Conservation (phyloP, 2,329 filamentous ascomycete species). For the Penicillium sclerotiorum region DNA sequence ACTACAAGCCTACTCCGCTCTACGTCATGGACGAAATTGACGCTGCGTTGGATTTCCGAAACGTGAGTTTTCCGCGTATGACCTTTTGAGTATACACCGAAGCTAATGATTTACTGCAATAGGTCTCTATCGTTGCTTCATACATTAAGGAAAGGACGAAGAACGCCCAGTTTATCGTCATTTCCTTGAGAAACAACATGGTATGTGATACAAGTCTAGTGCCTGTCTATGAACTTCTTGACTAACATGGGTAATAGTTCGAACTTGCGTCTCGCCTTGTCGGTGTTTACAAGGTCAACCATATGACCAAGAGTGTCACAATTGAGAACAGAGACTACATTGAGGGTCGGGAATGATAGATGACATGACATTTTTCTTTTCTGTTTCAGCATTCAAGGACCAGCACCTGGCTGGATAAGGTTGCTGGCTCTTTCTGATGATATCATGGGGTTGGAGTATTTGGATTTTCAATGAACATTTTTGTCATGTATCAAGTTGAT, state of each 20-base stretch:
- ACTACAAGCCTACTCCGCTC: conserved; percentile 95
- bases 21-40: conserved; percentile 99
- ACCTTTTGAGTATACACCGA: neutral
- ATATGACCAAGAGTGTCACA: conserved; percentile 93
- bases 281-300: conserved; percentile 98
- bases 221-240: neutral
- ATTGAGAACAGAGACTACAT: conserved; percentile 85
- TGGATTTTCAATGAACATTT: conserved; percentile 19
- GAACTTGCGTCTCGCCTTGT: conserved; percentile 93
- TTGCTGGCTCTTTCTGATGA: conserved; percentile 26
- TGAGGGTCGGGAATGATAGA: conserved; percentile 33
- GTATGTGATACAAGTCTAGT: conserved; percentile 28
- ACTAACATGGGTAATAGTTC: conserved; percentile 55
- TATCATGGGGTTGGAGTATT: conserved; percentile 28
- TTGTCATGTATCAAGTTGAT: neutral
- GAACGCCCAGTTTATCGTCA: conserved; percentile 99
- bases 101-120: conserved; percentile 13
- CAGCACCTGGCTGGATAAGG: conserved; percentile 20
- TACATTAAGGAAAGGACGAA: conserved; percentile 99
- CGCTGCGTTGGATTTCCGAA: conserved; percentile 94
- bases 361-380: conserved; percentile 14
- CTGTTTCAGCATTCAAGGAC: conserved; percentile 20
- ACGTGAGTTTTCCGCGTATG: conserved; percentile 66
- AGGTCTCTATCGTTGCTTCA: conserved; percentile 96
- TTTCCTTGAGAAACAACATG: conserved; percentile 98